phyloP scores from a whole-genome alignment of 2,329 filamentous ascomycete genomes.

The Sordariomycetes sp. region DNA sequence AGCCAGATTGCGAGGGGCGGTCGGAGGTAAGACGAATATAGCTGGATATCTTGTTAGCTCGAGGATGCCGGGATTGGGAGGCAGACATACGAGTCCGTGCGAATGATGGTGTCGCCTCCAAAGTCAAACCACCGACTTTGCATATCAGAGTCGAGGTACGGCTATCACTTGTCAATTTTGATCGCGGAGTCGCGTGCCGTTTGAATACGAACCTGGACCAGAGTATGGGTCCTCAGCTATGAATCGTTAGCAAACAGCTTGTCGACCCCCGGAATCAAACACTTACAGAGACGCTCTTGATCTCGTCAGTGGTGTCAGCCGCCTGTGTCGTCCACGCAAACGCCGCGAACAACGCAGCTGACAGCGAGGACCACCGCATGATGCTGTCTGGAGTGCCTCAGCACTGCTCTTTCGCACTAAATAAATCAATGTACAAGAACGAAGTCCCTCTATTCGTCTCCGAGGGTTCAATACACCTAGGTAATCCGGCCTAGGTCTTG shows the following conservation, averaged over 20 bases:
- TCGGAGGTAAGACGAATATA: constrained; percentile 92
- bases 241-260: constrained; percentile 10
- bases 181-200: constrained; percentile 9
- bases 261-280: neutral
- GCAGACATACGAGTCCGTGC: constrained; percentile 59
- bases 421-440: too few species aligned
- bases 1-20: constrained; percentile 81
- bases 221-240: constrained; percentile 79
- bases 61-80: too few species aligned
- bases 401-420: too few species aligned
- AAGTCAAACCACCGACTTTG: constrained; percentile 99
- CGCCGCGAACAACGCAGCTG: constrained; percentile 38
- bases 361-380: constrained; percentile 39
- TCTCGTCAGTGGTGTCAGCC: constrained; percentile 36
- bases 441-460: too few species aligned
- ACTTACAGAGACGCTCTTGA: constrained; percentile 41
- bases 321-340: constrained; percentile 41
- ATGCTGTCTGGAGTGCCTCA: too few species aligned
- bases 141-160: constrained; percentile 96
- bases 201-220: constrained; percentile 56
- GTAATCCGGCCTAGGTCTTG: too few species aligned
- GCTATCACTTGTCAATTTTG: constrained; percentile 41
- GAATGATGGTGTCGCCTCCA: constrained; percentile 86
- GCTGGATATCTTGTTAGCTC: too few species aligned
- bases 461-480: too few species aligned